phyloP scores from a whole-genome alignment of 495 filamentous ascomycete species.

The Daldinia loculata region DNA sequence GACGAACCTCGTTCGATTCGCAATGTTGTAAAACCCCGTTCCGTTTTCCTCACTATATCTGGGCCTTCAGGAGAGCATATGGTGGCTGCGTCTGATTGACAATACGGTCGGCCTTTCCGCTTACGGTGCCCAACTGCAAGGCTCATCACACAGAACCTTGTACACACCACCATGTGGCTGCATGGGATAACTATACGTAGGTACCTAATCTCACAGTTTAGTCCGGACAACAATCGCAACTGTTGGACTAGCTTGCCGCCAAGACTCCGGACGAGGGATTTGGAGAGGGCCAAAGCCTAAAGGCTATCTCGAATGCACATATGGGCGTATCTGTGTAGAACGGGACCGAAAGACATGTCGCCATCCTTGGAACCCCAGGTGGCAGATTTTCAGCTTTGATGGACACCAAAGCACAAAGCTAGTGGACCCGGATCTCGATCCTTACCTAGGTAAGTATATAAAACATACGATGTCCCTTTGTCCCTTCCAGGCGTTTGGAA shows the following conservation, averaged over 20 bases:
- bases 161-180: not conserved
- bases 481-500: not conserved
- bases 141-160: conserved; percentile 1
- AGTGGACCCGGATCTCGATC: not conserved
- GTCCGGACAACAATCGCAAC: not conserved
- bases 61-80: not conserved
- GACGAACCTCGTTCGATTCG: not conserved
- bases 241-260: not conserved
- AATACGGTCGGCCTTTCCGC: not conserved
- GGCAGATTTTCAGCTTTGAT: not conserved
- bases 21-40: not conserved
- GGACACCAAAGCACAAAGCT: not conserved
- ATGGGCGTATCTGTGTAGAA: not conserved
- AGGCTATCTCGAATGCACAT: too few species aligned
- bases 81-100: not conserved
- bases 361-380: not conserved
- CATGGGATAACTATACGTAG: not conserved
- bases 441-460: not conserved
- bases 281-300: not conserved
- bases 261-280: conserved; percentile 1
- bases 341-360: not conserved
- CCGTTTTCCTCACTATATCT: not conserved
- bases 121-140: not conserved
- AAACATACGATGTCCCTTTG: not conserved
- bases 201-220: not conserved